Evolutionary conservation across 768 basidiomycete species (phyloP).

Genomic region (Lentinula guzmanii): DNA sequence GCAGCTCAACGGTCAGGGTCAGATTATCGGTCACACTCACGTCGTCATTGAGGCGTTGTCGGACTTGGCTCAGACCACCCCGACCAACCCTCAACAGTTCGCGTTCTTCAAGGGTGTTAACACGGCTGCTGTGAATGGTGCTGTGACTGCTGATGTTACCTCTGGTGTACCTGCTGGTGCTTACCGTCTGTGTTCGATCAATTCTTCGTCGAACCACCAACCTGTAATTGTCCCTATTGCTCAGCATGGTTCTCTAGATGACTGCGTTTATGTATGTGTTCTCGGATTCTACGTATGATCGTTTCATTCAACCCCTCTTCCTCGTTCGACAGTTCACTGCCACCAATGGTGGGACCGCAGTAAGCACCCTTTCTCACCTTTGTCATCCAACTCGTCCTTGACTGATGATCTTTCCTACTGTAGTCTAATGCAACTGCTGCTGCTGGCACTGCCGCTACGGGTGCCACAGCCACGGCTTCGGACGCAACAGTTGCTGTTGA

Average conservation of each 20-base stretch:
- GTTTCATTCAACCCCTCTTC: background rate
- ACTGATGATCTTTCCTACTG: background rate
- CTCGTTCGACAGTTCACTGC: background rate
- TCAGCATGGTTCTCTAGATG: constrained; percentile 36
- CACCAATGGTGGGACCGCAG: background rate
- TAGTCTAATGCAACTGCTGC: background rate
- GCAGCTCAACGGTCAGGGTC: constrained; percentile 40
- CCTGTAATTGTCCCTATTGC: constrained; percentile 28
- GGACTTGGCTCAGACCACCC: constrained; percentile 40
- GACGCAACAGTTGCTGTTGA: background rate
- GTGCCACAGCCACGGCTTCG: background rate
- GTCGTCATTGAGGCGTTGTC: constrained; percentile 50
- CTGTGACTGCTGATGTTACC: constrained; percentile 39
- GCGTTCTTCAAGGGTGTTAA: constrained; percentile 56
- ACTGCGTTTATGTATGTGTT: constrained; percentile 25
- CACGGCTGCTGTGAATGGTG: constrained; percentile 34
- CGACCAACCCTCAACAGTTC: constrained; percentile 45
- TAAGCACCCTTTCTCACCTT: background rate
- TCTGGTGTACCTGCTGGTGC: constrained; percentile 49
- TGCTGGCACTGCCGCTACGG: background rate
- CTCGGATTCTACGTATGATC: background rate
- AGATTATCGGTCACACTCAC: constrained; percentile 58
- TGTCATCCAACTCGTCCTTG: background rate
- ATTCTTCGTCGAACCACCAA: constrained; percentile 43
- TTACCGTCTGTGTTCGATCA: constrained; percentile 43